Percentiles rank a stretch among this genome's conserved stretches.
Conservation (phyloP, 495 filamentous ascomycete genomes). For the Trichocladium uniseriatum region DNA sequence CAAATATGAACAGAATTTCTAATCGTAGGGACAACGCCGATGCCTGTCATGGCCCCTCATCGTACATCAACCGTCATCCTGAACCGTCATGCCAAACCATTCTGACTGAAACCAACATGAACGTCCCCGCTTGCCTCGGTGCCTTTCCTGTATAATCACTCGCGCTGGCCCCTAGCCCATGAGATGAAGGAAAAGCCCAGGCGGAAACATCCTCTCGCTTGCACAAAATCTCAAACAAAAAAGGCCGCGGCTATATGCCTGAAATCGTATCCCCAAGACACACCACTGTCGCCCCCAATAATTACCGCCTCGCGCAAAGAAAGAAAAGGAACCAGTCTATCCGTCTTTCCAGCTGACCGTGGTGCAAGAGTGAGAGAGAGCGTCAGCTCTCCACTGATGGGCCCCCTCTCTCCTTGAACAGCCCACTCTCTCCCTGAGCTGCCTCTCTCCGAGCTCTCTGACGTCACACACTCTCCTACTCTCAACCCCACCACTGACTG, state of each 20-base stretch:
- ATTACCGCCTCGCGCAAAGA: background rate
- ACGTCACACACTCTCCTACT: no score
- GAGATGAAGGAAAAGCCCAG: background rate
- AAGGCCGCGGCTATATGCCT: background rate
- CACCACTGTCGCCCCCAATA: background rate
- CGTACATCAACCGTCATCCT: background rate
- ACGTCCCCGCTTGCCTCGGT: background rate
- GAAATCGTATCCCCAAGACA: no score
- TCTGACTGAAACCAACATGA: background rate
- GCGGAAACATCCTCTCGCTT: background rate
- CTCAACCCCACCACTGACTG: no score
- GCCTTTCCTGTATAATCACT: background rate
- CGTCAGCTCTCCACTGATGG: no score
- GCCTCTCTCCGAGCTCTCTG: no score
- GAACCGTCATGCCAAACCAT: background rate
- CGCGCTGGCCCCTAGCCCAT: background rate
- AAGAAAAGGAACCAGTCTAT: background rate
- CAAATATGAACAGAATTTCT: no score
- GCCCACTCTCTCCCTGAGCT: no score
- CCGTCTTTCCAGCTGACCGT: no score
- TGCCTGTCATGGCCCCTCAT: background rate
- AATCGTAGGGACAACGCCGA: background rate
- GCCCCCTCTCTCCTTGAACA: no score
- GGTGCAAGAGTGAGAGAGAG: no score
- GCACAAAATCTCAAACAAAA: background rate